Evolutionary conservation across 768 basidiomycete genomes (phyloP).

Genomic region (Lactarius evosmus): DNA sequence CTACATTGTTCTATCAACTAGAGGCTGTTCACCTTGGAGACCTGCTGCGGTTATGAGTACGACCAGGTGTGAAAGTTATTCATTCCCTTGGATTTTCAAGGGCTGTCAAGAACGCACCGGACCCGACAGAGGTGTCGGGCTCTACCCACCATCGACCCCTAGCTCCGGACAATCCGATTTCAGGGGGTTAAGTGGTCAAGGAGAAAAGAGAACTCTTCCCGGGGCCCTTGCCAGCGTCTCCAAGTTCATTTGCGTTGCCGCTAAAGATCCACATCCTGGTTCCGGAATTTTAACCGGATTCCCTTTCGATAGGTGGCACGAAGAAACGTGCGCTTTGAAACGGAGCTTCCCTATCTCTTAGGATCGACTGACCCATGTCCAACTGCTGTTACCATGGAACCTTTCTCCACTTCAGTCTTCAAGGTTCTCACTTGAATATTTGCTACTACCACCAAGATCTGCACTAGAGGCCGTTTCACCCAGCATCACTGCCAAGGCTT

Average conservation of each 20-base stretch:
- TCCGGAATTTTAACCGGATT: conserved; percentile 77
- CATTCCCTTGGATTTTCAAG: conserved; percentile 85
- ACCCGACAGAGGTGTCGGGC: conserved; percentile 67
- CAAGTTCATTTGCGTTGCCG: conserved; percentile 66
- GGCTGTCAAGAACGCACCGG: conserved; percentile 71
- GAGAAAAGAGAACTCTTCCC: conserved; percentile 80
- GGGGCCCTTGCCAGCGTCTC: conserved; percentile 61
- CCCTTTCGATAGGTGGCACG: conserved; percentile 62
- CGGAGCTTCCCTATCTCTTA: no score
- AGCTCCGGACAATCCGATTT: conserved; percentile 73
- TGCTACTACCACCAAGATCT: conserved; percentile 89
- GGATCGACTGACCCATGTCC: conserved; percentile 85
- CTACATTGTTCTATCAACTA: no score
- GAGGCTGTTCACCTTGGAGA: no score
- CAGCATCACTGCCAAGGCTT: conserved; percentile 74
- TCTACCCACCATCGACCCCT: conserved; percentile 71
- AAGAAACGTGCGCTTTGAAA: conserved; percentile 61
- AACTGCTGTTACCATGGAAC: conserved; percentile 86
- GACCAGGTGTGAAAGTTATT: no score
- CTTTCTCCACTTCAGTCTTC: conserved; percentile 88
- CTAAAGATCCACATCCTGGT: conserved; percentile 68
- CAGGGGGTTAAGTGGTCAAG: conserved; percentile 70
- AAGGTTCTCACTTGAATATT: conserved; percentile 85
- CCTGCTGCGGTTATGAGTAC: no score
- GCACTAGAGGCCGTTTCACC: conserved; percentile 77